Conservation (phyloP, 345 rosid species). For the Bruguiera sexangula region DNA sequence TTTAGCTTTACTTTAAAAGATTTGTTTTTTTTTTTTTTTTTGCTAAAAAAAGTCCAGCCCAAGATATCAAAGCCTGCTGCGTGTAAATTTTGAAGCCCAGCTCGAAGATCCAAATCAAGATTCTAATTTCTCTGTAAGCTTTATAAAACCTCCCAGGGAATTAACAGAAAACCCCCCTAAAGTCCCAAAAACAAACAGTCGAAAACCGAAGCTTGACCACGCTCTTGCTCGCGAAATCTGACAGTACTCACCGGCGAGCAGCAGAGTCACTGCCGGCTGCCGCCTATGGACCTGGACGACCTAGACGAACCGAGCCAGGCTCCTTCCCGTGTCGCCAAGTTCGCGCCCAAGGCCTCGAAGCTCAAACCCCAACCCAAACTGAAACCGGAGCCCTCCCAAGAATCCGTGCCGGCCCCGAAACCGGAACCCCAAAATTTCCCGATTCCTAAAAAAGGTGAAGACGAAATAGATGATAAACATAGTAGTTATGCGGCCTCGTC, state of each 20-base stretch:
- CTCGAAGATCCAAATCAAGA: too few relatives aligned
- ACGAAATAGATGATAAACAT: slow-evolving; percentile 32
- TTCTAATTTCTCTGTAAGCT: too few relatives aligned
- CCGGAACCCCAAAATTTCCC: slow-evolving; percentile 12
- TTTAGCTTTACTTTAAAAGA: too few relatives aligned
- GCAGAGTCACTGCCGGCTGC: neutral
- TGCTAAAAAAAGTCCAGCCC: too few relatives aligned
- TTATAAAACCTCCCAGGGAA: too few relatives aligned
- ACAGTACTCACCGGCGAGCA: neutral
- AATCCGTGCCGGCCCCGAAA: slow-evolving; percentile 12
- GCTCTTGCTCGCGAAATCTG: too few relatives aligned
- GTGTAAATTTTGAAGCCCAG: too few relatives aligned
- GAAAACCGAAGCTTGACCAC: neutral
- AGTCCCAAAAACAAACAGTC: too few relatives aligned
- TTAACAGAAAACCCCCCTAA: too few relatives aligned
- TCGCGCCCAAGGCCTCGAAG: slow-evolving; percentile 47
- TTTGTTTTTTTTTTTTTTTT: too few relatives aligned
- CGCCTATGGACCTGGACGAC: slow-evolving; percentile 66
- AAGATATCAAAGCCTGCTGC: too few relatives aligned
- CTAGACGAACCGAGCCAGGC: slow-evolving; percentile 33
- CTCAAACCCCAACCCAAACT: slow-evolving; percentile 35
- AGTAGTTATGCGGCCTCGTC: slow-evolving; percentile 11
- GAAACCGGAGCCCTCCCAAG: slow-evolving; percentile 7
- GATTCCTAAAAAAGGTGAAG: slow-evolving; percentile 24
- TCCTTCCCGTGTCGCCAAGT: slow-evolving; percentile 47